Conservation (phyloP, 495 filamentous ascomycete genomes). For the Aspergillus carlsbadensis region DNA sequence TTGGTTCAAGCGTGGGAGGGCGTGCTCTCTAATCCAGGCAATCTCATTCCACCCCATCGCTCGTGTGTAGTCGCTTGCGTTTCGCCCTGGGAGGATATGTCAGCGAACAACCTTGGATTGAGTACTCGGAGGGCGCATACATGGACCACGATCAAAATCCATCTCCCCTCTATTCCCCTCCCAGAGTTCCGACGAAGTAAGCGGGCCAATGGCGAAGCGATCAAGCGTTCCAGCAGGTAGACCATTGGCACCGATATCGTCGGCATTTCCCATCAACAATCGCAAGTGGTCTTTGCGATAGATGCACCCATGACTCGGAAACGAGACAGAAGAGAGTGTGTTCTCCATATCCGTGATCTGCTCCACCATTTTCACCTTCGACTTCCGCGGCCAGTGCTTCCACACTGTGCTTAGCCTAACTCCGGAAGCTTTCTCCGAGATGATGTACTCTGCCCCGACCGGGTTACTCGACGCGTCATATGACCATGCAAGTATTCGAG, state of each 20-base stretch:
- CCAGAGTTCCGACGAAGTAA: conserved; percentile 24
- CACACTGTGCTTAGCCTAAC: conserved; percentile 35
- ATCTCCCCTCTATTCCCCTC: conserved; percentile 21
- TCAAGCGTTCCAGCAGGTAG: background rate
- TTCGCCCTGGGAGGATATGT: too few relatives aligned
- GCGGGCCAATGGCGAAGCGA: conserved; percentile 24
- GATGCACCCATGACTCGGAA: conserved; percentile 38
- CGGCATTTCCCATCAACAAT: conserved; percentile 18
- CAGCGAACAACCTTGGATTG: too few relatives aligned
- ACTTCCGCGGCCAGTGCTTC: conserved; percentile 30
- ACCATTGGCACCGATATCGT: conserved; percentile 18
- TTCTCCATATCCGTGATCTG: conserved; percentile 41
- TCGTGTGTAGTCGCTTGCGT: conserved; percentile 22
- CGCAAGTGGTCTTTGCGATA: conserved; percentile 41
- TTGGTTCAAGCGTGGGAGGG: conserved; percentile 28
- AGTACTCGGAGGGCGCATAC: conserved; percentile 22
- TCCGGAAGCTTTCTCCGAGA: conserved; percentile 39
- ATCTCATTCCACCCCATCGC: conserved; percentile 34
- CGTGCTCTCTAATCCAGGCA: conserved; percentile 25
- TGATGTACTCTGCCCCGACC: conserved; percentile 39
- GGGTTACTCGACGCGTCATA: conserved; percentile 27
- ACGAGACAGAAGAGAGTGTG: conserved; percentile 30
- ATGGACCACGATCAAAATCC: conserved; percentile 34
- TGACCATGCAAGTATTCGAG: conserved; percentile 35
- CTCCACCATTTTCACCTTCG: conserved; percentile 29